Conservation (phyloP, 176 grass and related monocot genomes). For the Hordeum marinum region DNA sequence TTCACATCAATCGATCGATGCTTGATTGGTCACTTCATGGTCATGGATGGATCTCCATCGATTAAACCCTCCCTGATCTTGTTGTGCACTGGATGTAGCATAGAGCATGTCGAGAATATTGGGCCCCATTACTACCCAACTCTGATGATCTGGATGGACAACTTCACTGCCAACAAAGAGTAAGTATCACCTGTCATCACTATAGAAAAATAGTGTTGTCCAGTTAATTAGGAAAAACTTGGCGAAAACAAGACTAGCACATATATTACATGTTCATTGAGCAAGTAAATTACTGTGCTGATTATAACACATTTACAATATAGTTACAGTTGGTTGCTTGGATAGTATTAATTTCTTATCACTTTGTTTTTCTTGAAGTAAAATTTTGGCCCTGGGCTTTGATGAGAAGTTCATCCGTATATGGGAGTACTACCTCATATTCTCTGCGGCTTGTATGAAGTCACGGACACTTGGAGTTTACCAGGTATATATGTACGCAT, state of each 20-base stretch:
- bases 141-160: background rate
- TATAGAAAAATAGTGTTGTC: background rate
- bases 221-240: background rate
- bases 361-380: background rate
- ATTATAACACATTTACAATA: background rate
- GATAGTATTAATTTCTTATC: background rate
- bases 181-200: background rate
- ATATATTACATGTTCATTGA: background rate
- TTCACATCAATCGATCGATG: background rate
- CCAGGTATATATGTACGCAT: background rate
- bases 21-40: background rate
- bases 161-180: background rate
- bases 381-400: background rate
- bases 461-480: background rate
- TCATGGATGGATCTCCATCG: background rate
- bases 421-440: background rate
- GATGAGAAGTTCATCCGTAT: background rate
- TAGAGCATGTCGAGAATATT: constrained; percentile 4
- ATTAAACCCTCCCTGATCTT: background rate
- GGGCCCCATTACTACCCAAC: background rate
- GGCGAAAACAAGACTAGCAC: background rate
- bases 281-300: background rate
- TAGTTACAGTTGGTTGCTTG: background rate
- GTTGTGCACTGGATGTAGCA: background rate
- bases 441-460: background rate